Percentiles rank a stretch among this genome's conserved stretches.
phyloP scores from a whole-genome alignment of 2,329 filamentous ascomycete species.

The Colletotrichum lindemuthianum region DNA sequence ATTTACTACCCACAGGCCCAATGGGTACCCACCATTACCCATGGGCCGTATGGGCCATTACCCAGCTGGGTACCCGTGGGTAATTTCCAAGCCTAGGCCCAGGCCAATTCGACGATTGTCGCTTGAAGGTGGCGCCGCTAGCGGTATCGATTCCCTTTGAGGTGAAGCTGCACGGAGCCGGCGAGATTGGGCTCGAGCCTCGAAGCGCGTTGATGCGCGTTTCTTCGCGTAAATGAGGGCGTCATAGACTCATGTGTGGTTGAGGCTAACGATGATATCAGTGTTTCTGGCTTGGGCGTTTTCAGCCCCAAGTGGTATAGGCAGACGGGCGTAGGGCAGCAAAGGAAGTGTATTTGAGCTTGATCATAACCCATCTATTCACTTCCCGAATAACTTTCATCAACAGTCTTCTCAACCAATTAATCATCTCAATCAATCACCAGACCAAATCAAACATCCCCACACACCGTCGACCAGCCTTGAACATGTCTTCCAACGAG shows the following conservation, averaged over 20 bases:
- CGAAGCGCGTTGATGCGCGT: slow-evolving; percentile 17
- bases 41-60: no score
- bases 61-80: no score
- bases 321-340: no score
- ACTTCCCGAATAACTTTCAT: no score
- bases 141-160: slow-evolving; percentile 23
- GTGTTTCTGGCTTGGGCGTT: slow-evolving; percentile 1
- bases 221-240: slow-evolving; percentile 34
- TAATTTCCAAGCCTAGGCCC: no score
- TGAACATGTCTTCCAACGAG: slow-evolving; percentile 29
- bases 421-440: no score
- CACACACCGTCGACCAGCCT: neutral
- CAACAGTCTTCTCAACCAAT: no score
- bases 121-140: slow-evolving; percentile 25
- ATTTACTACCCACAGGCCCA: no score
- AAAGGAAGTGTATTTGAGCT: no score
- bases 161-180: slow-evolving; percentile 11
- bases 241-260: slow-evolving; percentile 29
- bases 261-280: slow-evolving; percentile 12
- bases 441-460: neutral
- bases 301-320: neutral
- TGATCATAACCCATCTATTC: neutral
- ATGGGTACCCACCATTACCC: no score
- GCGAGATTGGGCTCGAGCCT: slow-evolving; percentile 1
- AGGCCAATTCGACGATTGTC: neutral